phyloP scores from a whole-genome alignment of 1,284 basidiomycete genomes.

The Austroboletus novae-zelandiae region DNA sequence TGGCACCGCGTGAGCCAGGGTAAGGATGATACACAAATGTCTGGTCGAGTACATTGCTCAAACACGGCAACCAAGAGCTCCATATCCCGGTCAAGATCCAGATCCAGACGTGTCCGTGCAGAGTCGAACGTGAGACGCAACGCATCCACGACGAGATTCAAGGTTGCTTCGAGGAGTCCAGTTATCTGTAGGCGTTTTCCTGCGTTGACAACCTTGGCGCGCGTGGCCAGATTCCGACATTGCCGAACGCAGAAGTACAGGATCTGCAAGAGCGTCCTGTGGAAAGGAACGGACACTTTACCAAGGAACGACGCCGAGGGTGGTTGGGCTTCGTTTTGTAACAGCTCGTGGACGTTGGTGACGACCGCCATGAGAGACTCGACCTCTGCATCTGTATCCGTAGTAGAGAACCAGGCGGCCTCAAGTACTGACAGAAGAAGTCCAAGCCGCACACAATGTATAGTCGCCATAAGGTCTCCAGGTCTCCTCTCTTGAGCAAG shows the following conservation, averaged over 20 bases:
- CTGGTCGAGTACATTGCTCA: conserved; percentile 69
- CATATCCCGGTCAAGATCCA: conserved; percentile 76
- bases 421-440: conserved; percentile 78
- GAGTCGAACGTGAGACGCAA: conserved; percentile 68
- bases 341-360: conserved; percentile 60
- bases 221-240: conserved; percentile 47
- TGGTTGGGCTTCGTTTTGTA: conserved; percentile 73
- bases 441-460: conserved; percentile 75
- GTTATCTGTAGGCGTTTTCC: conserved; percentile 60
- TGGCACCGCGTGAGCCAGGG: conserved; percentile 81
- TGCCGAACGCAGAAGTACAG: conserved; percentile 75
- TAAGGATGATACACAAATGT: conserved; percentile 62
- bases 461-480: conserved; percentile 83
- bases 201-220: conserved; percentile 53
- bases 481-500: conserved; percentile 70
- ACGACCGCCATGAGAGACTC: conserved; percentile 63
- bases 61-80: conserved; percentile 80
- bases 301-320: conserved; percentile 76
- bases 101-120: conserved; percentile 54
- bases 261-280: conserved; percentile 77
- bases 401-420: conserved; percentile 70
- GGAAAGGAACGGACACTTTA: conserved; percentile 66
- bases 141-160: conserved; percentile 67
- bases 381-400: conserved; percentile 55
- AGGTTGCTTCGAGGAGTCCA: conserved; percentile 58